These are phyloP conservation scores for Jaltomata sinuosa DNA, from an alignment of 257 asterid species.

Conservation along the genomic window DNA sequence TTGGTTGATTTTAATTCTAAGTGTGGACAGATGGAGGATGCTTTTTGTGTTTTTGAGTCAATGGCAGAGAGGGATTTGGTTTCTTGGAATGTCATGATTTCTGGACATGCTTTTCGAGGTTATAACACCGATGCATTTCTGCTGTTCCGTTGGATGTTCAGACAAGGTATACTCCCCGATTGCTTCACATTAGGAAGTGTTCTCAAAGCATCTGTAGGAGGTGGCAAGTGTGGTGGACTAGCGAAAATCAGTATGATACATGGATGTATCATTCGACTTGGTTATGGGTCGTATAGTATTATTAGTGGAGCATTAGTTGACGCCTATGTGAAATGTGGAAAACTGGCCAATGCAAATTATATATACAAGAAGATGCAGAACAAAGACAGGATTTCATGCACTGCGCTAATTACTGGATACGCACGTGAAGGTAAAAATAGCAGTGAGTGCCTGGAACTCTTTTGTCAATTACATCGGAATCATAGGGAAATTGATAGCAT, in stretches of 20 bases:
- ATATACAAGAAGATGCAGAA: constrained; percentile 28
- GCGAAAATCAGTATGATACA: constrained; percentile 26
- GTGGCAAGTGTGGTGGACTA: constrained; percentile 6
- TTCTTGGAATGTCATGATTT: constrained; percentile 54
- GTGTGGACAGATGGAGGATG: constrained; percentile 47
- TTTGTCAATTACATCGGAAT: constrained; percentile 16
- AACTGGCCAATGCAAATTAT: constrained; percentile 23
- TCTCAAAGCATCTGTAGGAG: constrained; percentile 28
- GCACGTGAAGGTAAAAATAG: constrained; percentile 25
- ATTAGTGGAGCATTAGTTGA: constrained; percentile 33
- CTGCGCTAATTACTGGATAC: constrained; percentile 47
- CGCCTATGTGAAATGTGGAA: constrained; percentile 44
- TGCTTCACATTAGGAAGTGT: constrained; percentile 49
- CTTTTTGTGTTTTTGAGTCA: constrained; percentile 27
- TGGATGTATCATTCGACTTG: constrained; percentile 26
- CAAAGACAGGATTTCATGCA: constrained; percentile 43
- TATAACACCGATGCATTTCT: constrained; percentile 16
- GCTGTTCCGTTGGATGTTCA: constrained; percentile 30
- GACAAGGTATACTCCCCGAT: constrained; percentile 45
- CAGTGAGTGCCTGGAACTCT: constrained; percentile 23
- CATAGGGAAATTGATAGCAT: constrained; percentile 20
- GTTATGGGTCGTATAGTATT: constrained; percentile 23
- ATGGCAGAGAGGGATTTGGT: constrained; percentile 43
- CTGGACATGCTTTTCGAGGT: constrained; percentile 40
- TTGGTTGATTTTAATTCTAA: constrained; percentile 47